Conservation (phyloP, 164 flowering plant species). For the Buxus sempervirens region DNA sequence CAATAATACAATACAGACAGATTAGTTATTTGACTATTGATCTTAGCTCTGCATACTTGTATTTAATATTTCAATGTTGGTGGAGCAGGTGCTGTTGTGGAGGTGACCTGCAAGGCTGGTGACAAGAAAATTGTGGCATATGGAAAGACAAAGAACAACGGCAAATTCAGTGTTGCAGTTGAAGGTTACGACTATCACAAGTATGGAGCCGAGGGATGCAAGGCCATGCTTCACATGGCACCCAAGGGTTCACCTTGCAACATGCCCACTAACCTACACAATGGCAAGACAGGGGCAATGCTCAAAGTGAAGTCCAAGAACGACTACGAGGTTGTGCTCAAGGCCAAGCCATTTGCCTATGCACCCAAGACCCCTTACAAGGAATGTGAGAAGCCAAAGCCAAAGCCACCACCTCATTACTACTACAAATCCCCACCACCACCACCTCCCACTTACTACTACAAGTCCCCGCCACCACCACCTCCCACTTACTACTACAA, state of each 20-base stretch:
- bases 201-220: constrained; percentile 57
- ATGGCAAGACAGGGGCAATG: constrained; percentile 49
- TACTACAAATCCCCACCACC: constrained; percentile 20
- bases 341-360: constrained; percentile 64
- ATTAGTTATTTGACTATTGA: not conserved
- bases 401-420: constrained; percentile 18
- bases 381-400: constrained; percentile 44
- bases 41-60: not conserved
- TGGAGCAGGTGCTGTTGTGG: constrained; percentile 63
- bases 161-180: constrained; percentile 50
- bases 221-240: constrained; percentile 53
- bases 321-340: constrained; percentile 51
- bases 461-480: constrained; percentile 11
- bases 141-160: constrained; percentile 67
- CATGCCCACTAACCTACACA: constrained; percentile 48
- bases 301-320: constrained; percentile 52
- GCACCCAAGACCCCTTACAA: constrained; percentile 60
- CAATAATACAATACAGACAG: no score
- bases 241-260: constrained; percentile 64
- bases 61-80: not conserved
- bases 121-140: constrained; percentile 47
- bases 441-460: not conserved
- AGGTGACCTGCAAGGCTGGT: constrained; percentile 59
- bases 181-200: constrained; percentile 49
- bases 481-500: constrained; percentile 23